phyloP scores from a whole-genome alignment of 768 basidiomycete species.

The Pleurotus cornucopiae region DNA sequence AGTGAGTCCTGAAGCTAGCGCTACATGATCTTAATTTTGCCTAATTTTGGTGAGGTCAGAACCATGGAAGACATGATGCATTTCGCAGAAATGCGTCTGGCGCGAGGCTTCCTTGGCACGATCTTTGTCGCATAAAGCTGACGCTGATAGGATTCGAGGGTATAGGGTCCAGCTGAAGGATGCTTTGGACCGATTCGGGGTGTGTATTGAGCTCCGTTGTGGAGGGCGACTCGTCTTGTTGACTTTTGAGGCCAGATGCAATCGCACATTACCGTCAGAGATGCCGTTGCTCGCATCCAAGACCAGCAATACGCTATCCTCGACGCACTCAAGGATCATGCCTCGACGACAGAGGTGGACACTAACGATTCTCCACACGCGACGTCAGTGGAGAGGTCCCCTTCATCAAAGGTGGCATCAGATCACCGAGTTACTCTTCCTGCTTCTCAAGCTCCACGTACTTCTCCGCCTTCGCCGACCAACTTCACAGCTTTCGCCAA shows the following conservation, averaged over 20 bases:
- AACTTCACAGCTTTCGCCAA: not conserved
- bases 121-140: constrained; percentile 11
- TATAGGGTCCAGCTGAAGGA: constrained; percentile 16
- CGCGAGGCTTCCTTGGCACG: constrained; percentile 5
- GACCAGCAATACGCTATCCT: constrained; percentile 4
- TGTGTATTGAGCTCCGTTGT: constrained; percentile 6
- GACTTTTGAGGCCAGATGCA: constrained; percentile 11
- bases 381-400: not conserved
- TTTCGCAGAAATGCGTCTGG: constrained; percentile 11
- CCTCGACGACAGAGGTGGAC: not conserved
- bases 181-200: constrained; percentile 22
- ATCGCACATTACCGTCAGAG: constrained; percentile 19
- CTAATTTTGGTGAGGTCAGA: not conserved
- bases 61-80: constrained; percentile 10
- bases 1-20: constrained; percentile 8
- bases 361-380: not conserved
- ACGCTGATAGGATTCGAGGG: constrained; percentile 14
- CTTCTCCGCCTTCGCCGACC: not conserved
- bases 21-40: not conserved
- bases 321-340: constrained; percentile 1
- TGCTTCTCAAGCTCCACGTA: not conserved
- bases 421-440: not conserved
- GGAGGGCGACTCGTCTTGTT: not conserved
- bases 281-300: constrained; percentile 15
- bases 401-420: not conserved